A percentile compares a stretch with the other conserved stretches of the same genome.
These are phyloP conservation scores for Biscogniauxia mediterranea DNA, from an alignment of 2,329 filamentous ascomycete species.

Conservation along the genomic window DNA sequence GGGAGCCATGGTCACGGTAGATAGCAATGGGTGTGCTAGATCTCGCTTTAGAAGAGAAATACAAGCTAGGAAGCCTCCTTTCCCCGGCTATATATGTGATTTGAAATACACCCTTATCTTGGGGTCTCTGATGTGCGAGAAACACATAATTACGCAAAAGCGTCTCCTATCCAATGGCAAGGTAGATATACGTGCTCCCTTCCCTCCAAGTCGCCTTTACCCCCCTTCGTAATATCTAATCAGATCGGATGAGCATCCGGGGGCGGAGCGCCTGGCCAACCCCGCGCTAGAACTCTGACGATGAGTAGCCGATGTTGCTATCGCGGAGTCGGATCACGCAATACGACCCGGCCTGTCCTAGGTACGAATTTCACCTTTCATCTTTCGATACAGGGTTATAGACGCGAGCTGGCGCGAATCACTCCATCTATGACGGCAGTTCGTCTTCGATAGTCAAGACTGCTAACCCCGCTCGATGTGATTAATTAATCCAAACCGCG, in stretches of 20 bases:
- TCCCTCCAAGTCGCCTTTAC: conserved; percentile 6
- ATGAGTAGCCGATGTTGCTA: conserved; percentile 27
- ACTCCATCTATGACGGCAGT: neutral
- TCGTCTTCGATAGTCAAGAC: neutral
- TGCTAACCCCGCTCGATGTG: neutral
- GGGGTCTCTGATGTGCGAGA: conserved; percentile 29
- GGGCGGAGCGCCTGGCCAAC: conserved; percentile 10
- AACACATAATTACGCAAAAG: conserved; percentile 27
- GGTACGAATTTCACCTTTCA: conserved; percentile 11
- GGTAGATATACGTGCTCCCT: conserved; percentile 2
- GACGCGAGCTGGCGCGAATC: neutral
- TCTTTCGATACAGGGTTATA: neutral
- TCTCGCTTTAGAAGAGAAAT: neutral
- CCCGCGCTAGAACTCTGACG: conserved; percentile 17
- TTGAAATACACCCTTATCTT: neutral
- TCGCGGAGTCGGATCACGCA: conserved; percentile 30
- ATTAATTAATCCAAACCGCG: neutral
- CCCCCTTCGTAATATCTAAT: conserved; percentile 15
- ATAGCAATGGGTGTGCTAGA: neutral
- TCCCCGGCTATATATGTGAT: conserved; percentile 9
- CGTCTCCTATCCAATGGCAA: conserved; percentile 26
- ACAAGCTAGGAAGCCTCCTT: neutral
- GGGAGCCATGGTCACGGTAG: conserved; percentile 28
- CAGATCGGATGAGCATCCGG: conserved; percentile 18
- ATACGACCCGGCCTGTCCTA: conserved; percentile 13